phyloP scores from a whole-genome alignment of 2,329 filamentous ascomycete genomes.

The Aspergillus quadrilineatus region DNA sequence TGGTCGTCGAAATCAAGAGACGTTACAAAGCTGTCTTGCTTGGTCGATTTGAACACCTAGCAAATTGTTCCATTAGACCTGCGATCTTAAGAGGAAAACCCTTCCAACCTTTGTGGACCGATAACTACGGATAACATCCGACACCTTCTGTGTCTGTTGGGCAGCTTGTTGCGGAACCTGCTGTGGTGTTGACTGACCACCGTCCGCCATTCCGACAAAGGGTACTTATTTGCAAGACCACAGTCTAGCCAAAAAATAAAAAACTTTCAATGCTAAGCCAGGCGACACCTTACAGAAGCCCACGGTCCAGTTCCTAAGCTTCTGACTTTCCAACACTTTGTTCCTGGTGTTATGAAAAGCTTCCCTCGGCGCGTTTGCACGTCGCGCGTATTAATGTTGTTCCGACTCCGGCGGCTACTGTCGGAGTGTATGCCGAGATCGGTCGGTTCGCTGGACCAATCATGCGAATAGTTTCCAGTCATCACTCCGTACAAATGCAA shows the following conservation, averaged over 20 bases:
- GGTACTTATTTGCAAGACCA: not conserved
- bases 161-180: constrained; percentile 26
- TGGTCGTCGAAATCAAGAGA: constrained; percentile 97
- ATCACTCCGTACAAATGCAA: constrained; percentile 1
- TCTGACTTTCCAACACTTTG: not conserved
- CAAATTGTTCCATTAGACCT: constrained; percentile 12
- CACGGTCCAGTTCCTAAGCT: not conserved
- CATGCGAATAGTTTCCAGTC: constrained; percentile 3
- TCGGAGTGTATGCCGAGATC: constrained; percentile 4
- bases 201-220: constrained; percentile 28
- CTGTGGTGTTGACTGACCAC: constrained; percentile 23
- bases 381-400: constrained; percentile 13
- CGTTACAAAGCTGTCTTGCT: constrained; percentile 64
- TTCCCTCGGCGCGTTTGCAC: constrained; percentile 14
- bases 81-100: not conserved
- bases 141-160: constrained; percentile 61
- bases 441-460: constrained; percentile 1
- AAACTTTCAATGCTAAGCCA: not conserved
- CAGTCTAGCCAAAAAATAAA: not conserved
- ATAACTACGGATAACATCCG: constrained; percentile 74
- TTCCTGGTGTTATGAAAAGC: constrained; percentile 1
- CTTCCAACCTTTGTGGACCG: constrained; percentile 71
- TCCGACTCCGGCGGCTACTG: constrained; percentile 21
- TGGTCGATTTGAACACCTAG: constrained; percentile 36
- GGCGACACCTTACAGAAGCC: not conserved